Conservation (phyloP, 2,329 filamentous ascomycete species). For the Fusarium denticulatum region DNA sequence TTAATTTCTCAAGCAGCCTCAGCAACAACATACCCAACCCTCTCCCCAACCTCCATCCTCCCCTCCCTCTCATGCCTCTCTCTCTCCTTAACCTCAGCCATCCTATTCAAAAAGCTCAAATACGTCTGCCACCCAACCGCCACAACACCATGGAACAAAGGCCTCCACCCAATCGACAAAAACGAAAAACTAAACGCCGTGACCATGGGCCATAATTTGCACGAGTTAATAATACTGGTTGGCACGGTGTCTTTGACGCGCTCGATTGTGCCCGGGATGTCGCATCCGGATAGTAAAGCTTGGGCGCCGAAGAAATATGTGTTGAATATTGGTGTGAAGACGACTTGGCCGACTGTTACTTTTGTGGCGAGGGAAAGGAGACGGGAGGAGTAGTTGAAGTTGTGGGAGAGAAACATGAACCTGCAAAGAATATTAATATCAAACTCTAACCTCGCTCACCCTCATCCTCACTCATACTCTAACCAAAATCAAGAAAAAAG, state of each 20-base stretch:
- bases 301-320: slow-evolving; percentile 85
- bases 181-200: slow-evolving; percentile 91
- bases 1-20: neutral
- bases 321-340: slow-evolving; percentile 87
- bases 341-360: slow-evolving; percentile 80
- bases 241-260: slow-evolving; percentile 81
- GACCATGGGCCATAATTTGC: slow-evolving; percentile 88
- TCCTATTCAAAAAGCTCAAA: slow-evolving; percentile 80
- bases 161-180: slow-evolving; percentile 80
- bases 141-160: slow-evolving; percentile 80
- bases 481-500: too few relatives aligned
- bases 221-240: slow-evolving; percentile 77
- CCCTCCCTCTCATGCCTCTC: neutral
- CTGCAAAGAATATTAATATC: too few relatives aligned
- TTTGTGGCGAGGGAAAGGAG: slow-evolving; percentile 77
- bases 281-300: slow-evolving; percentile 76
- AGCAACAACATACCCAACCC: neutral
- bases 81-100: slow-evolving; percentile 63
- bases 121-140: slow-evolving; percentile 95
- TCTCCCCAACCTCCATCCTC: neutral
- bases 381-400: slow-evolving; percentile 86
- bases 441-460: too few relatives aligned
- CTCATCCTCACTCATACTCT: neutral
- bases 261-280: slow-evolving; percentile 70
- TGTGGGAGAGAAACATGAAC: slow-evolving; percentile 81